phyloP scores from a whole-genome alignment of 2,329 filamentous ascomycete genomes.

The Phyllachora maydis region DNA sequence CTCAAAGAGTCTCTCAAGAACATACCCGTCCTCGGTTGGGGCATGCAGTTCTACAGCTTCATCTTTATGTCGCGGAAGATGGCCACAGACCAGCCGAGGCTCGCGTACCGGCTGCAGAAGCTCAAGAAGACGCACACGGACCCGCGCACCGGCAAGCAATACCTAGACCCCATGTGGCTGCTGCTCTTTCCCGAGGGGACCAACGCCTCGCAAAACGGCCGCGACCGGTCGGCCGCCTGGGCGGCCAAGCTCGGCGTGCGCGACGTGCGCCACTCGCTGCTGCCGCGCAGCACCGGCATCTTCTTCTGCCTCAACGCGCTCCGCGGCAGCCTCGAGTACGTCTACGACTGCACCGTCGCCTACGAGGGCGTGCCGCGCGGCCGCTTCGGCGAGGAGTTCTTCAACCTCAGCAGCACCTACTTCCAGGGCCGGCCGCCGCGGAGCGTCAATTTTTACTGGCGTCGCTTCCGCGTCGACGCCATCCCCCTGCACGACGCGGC shows the following conservation, averaged over 20 bases:
- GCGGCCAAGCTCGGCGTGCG: constrained; percentile 53
- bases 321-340: constrained; percentile 52
- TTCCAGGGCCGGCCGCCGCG: constrained; percentile 77
- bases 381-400: constrained; percentile 77
- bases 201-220: constrained; percentile 52
- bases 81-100: constrained; percentile 55
- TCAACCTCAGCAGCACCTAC: constrained; percentile 71
- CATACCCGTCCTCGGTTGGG: constrained; percentile 60
- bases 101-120: constrained; percentile 53
- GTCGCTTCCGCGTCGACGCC: constrained; percentile 58
- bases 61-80: constrained; percentile 86
- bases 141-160: constrained; percentile 29
- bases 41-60: constrained; percentile 74
- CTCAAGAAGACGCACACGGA: constrained; percentile 36
- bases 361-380: constrained; percentile 85
- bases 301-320: constrained; percentile 64
- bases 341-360: constrained; percentile 87
- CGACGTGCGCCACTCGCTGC: constrained; percentile 52
- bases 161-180: constrained; percentile 71
- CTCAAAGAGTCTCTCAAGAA: constrained; percentile 72
- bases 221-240: constrained; percentile 52
- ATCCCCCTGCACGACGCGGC: constrained; percentile 61
- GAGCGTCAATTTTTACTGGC: constrained; percentile 94
- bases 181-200: constrained; percentile 78
- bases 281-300: constrained; percentile 64